These are phyloP conservation scores for Russula abietina DNA, from an alignment of 768 basidiomycete genomes.

Conservation along the genomic window DNA sequence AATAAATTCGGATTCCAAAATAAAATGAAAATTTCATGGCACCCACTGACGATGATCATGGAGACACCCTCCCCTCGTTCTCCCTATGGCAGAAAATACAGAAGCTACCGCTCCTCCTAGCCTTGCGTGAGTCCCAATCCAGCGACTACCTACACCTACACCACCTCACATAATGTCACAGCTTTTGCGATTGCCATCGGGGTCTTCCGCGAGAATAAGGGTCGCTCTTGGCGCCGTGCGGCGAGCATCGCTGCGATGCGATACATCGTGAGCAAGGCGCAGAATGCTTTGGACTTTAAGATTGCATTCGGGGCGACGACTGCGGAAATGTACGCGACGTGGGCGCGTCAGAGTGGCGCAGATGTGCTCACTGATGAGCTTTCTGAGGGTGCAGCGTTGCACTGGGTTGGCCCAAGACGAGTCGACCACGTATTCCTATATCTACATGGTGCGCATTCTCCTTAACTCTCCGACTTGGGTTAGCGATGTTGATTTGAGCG, in stretches of 20 bases:
- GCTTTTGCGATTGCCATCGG: background rate
- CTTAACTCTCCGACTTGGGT: too few relatives aligned
- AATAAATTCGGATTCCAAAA: too few relatives aligned
- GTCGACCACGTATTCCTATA: conserved; percentile 9
- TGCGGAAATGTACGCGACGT: background rate
- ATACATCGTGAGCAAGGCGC: too few relatives aligned
- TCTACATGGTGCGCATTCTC: conserved; percentile 1
- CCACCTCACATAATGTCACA: background rate
- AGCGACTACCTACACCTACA: background rate
- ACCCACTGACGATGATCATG: too few relatives aligned
- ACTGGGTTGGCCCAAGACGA: conserved; percentile 11
- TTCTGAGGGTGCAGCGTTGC: conserved; percentile 7
- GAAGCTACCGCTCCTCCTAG: too few relatives aligned
- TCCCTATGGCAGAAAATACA: too few relatives aligned
- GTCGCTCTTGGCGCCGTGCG: conserved; percentile 12
- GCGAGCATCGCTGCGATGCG: background rate
- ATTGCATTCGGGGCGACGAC: background rate
- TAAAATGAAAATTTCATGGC: too few relatives aligned
- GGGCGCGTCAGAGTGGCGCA: background rate
- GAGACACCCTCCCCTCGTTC: too few relatives aligned
- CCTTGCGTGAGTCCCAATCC: too few relatives aligned
- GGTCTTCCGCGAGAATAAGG: conserved; percentile 6
- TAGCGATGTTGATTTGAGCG: background rate
- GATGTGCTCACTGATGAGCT: conserved; percentile 7
- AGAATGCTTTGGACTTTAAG: background rate